Base-by-base conservation (phyloP, 768 basidiomycete genomes). In the Psilocybe cyanescens region DNA sequence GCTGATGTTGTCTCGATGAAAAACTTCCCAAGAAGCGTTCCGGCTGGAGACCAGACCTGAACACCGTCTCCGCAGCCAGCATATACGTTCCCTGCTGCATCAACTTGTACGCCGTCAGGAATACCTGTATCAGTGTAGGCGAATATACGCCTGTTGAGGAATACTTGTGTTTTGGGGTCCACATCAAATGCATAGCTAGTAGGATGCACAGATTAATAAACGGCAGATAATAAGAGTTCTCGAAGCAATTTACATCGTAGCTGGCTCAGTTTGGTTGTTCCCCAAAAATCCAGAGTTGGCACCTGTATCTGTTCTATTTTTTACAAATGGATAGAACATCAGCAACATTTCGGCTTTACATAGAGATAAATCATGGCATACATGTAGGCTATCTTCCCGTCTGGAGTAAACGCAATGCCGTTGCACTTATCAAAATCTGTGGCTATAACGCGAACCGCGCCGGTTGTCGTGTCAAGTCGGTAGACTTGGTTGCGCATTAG, bases 401-500 rank as follows among this genome's bases (percentile, higher is more conserved):
- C 85, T 1, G 77, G 74, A n/a, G 82, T 83, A 71, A 93, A 88
- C 0, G 89, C 88, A 55, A 94, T 83, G 1, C 91, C 93, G 67
- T 94, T 94, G 47, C 82, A 83, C 64, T 83, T 83, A 60, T 83
- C 81, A 67, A 94, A 89, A n/a, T 86, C 88, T 63, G 90, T 88
- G 2, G 93, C 91, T 2, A 92, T 88, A 7, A 89, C 87, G 2
- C 84, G 83, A 5, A 94, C 83, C 31, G 82, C 73, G 3, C 89
- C 81, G 1, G 87, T 88, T 2, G 78, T 76, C 8, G 88, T 85
- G 68, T 92, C 86, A 67, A 92, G 86, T 11, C 89, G 82, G 71
- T 95, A 95, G 14, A 93, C 90, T 67, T 93, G 91, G 50, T 82
- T 87, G 3, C 89, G 91, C 54, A 92, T 69, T 48, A 85, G 79